Evolutionary conservation across 2,329 filamentous ascomycete genomes (phyloP).

Genomic region (Colletotrichum sp.): DNA sequence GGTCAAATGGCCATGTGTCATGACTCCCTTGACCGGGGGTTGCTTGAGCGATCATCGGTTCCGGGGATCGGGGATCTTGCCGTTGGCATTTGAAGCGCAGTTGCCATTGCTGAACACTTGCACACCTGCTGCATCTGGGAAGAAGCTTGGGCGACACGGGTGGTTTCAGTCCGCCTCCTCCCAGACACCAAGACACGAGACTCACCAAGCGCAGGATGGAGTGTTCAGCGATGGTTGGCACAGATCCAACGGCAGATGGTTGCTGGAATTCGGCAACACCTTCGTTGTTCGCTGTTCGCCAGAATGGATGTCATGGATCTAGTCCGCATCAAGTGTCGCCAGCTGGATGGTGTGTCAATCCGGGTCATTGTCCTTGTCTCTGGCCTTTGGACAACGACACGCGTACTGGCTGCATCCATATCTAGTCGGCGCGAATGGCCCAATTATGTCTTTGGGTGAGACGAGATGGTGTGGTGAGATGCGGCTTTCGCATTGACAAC

Average conservation of each 20-base stretch:
- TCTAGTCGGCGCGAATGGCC: neutral
- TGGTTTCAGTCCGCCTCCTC: conserved; percentile 14
- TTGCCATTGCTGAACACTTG: neutral
- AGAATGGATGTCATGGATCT: neutral
- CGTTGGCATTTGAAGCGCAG: neutral
- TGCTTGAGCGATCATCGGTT: conserved; percentile 12
- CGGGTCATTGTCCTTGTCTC: neutral
- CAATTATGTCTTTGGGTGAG: neutral
- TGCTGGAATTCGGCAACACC: neutral
- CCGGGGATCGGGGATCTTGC: neutral
- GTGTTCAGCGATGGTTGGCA: neutral
- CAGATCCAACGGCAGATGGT: neutral
- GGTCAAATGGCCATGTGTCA: conserved; percentile 14
- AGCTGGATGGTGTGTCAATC: neutral
- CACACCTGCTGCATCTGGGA: conserved; percentile 9
- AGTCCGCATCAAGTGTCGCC: neutral
- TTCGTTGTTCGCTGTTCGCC: neutral
- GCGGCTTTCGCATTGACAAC: conserved; percentile 7
- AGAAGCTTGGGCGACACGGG: conserved; percentile 5
- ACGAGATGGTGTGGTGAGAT: conserved; percentile 6
- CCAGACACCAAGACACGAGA: conserved; percentile 3
- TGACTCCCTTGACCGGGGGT: conserved; percentile 11
- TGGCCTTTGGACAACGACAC: neutral
- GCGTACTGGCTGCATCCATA: conserved; percentile 6
- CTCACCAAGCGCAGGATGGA: neutral